Base-by-base conservation (phyloP, 2,329 filamentous ascomycete species). In the Didymellaceae sp. region DNA sequence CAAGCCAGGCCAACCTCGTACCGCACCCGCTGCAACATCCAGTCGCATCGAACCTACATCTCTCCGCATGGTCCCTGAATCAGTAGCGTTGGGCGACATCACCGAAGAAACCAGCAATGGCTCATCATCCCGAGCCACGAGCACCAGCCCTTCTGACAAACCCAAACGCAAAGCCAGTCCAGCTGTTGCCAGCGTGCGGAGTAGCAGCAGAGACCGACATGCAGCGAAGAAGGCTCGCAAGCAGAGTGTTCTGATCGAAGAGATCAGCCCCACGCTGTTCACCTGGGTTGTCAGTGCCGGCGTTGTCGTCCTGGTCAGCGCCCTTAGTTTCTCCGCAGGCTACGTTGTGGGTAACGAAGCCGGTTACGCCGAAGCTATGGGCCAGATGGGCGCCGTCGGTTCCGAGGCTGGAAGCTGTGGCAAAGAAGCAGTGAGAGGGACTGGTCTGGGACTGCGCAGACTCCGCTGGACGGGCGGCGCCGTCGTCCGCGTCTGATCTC, bases 211-310 rank as follows among this genome's bases (percentile, higher is more conserved):
- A 56, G 77, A 78, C 48, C 73, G 74, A 8, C 74, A 75, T n/a
- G 66, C 65, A 1, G 49, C 68, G 20, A 80, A 80, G 65, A 80
- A 79, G 50, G 69, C 69, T 5, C 72, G 74, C 14, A 68, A 70
- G 42, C 63, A 63, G 14, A 62, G 62, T 8, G 65, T 65, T 6
- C 26, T 72, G 8, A 62, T 71, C 14, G 75, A 76, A 24, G 71
- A 74, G 6, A 77, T 83, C 49, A 82, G 77, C 24, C 84, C 84
- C 0, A 86, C 84, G 0, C 72, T 87, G 7, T 79, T 87, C 58
- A 86, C 84, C 0, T 87, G 85, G 85, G 81, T 86, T 4, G 80
- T 86, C 37, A 84, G 82, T 39, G 85, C 85, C 0, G 84, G 85
- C 2, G 83, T 87, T 14, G 82, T 87, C 1, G 82, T 87, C 2